phyloP scores from a whole-genome alignment of 1,139 yeast genomes.

The Suhomyces bolitotheri region DNA sequence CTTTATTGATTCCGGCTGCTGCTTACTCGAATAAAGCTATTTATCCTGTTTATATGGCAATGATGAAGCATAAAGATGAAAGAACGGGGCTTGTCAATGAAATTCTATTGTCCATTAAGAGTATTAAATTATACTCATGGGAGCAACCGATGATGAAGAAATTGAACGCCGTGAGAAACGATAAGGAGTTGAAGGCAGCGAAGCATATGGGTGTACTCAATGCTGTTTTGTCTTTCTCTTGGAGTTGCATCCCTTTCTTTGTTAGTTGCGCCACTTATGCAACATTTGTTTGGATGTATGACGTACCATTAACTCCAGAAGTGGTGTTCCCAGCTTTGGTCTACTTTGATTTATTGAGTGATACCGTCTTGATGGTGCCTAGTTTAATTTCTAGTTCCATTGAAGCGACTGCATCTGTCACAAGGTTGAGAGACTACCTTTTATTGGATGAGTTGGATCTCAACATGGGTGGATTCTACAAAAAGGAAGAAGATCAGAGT shows the following conservation, averaged over 20 bases:
- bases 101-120: conserved; percentile 28
- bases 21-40: conserved; percentile 21
- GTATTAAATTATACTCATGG: conserved; percentile 26
- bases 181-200: conserved; percentile 21
- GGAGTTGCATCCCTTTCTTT: conserved; percentile 27
- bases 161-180: conserved; percentile 23
- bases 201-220: conserved; percentile 22
- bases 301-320: conserved; percentile 24
- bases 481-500: conserved; percentile 4
- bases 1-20: conserved; percentile 24
- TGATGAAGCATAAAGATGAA: conserved; percentile 28
- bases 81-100: conserved; percentile 30
- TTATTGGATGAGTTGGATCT: conserved; percentile 24
- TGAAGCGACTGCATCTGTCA: conserved; percentile 25
- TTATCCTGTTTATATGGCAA: conserved; percentile 20
- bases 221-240: conserved; percentile 22
- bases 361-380: conserved; percentile 27
- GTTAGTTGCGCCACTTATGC: conserved; percentile 24
- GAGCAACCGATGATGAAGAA: conserved; percentile 24
- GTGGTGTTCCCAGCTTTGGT: conserved; percentile 30
- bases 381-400: conserved; percentile 19
- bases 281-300: conserved; percentile 18
- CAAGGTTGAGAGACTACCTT: conserved; percentile 26
- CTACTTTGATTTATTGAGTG: conserved; percentile 27
- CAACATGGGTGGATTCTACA: conserved; percentile 15